Conservation (phyloP, 2,329 filamentous ascomycete species). For the Rachicladosporium sp. region DNA sequence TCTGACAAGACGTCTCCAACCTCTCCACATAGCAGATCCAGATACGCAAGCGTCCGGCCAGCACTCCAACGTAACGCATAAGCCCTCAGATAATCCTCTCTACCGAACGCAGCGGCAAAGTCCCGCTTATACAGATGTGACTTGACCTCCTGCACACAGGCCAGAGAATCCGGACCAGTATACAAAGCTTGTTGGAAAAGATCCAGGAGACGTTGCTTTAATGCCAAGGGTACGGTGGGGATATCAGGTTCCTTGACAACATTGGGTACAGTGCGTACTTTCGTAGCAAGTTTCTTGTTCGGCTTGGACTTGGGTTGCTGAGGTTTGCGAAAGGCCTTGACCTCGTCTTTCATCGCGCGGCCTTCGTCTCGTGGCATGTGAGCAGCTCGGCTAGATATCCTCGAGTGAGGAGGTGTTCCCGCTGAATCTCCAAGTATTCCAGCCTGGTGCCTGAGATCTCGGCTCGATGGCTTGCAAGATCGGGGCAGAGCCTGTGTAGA, state of each 20-base stretch:
- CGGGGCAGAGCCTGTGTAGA: too few species aligned
- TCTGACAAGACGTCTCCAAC: constrained; percentile 2
- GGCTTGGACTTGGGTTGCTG: constrained; percentile 58
- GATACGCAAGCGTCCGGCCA: constrained; percentile 69
- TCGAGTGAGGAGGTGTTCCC: too few species aligned
- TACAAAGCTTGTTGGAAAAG: constrained; percentile 4
- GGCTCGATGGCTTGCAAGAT: too few species aligned
- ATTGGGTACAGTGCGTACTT: too few species aligned
- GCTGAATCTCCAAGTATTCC: too few species aligned
- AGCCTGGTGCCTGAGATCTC: too few species aligned
- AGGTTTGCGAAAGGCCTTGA: constrained; percentile 28
- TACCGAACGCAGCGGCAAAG: constrained; percentile 67
- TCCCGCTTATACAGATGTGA: constrained; percentile 74
- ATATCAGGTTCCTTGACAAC: too few species aligned
- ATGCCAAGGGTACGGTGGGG: constrained; percentile 57
- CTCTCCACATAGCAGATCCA: constrained; percentile 40
- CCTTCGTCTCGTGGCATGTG: too few species aligned
- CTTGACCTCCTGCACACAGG: constrained; percentile 5
- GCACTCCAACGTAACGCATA: constrained; percentile 91
- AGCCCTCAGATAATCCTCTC: constrained; percentile 57
- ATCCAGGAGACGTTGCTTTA: constrained; percentile 4
- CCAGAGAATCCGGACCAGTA: background rate
- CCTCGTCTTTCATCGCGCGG: too few species aligned
- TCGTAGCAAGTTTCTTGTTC: too few species aligned
- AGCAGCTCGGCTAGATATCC: too few species aligned